Base-by-base conservation (phyloP, 768 basidiomycete species). In the Ramaria sp. region DNA sequence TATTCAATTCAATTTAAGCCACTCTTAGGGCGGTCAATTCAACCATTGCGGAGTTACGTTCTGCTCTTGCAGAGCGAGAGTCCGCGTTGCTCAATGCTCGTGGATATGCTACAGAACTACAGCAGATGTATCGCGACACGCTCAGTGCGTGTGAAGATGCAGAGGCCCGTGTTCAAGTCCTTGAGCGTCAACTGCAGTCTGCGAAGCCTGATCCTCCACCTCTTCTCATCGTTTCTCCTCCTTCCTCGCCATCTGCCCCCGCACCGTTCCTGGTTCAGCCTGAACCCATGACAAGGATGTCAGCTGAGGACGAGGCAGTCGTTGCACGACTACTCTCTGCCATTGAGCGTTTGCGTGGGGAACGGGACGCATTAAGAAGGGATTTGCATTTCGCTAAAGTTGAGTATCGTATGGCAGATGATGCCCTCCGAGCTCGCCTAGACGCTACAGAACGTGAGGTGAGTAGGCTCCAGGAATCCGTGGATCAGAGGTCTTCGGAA, bases 361-460 rank as follows among this genome's bases (percentile, higher is more conserved):
- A 90, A 62, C 75, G 87, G 4, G 83, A 89, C 60, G 71, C 68
- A 47, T 73, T 88, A 27, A 76, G 76, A 51, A 76, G 82, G 6
- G 77, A 84, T 54, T 68, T 90, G 13, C 75, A 85, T 50, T 91
- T 89, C 67, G 70, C 84, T 54, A 77, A 85, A 60, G 72, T 75
- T 2, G 88, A 91, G 68, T 79, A 80, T 24, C 78, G 72, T 60
- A 84, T 87, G 62, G 71, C 80, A 2, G 75, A 81, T 15, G 78
- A 87, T 59, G 77, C 81, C 0, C 67, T 84, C 49, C 75, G 83
- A 63, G 71, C 72, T 30, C 55, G 41, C 24, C 39, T 57, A 0
- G 31, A 51, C 38, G 24, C n/a, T 39, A 33, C 22, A 22, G 24
- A 27, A 34, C 2, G 65, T 68, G 13, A 58, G 60, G 30, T 64